Evolutionary conservation across 495 filamentous ascomycete species (phyloP), one percentile per base, ranked within the genome.

Genomic region (Margaritispora aquatica): DNA sequence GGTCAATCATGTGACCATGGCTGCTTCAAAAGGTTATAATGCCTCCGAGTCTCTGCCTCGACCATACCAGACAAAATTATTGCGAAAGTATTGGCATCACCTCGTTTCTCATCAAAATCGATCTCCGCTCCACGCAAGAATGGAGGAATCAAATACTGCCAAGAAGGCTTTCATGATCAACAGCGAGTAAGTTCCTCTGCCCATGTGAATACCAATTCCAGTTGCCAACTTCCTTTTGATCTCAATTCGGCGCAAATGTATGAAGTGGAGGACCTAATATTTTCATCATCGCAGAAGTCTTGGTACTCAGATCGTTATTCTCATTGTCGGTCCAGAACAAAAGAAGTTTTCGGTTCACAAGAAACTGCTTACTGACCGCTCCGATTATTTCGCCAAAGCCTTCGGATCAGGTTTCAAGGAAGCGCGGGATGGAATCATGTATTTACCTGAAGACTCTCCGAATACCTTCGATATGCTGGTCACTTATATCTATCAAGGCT

Each of bases 361-460:
- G 57, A 47, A 54, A 21, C 50, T 53, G 15, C 29, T 59, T 23
- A 44, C 48, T 24, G 24, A 54, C 13, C 22, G 46, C 17, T 47
- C 29, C 8, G 21, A 53, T 0, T 59, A 2, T n/a, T 46, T 59
- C 38, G 13, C 31, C 1, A 47, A 46, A 23, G 34, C 31, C 1
- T 59, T 59, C 21, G 31, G 53, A 34, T 34, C 29, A 5, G 29
- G 29, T 26, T 54, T 54, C 41, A 46, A 59, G 49, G 57, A 59
- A 47, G 50, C 48, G 11, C 20, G 1, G 4, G 48, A 44, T 13
- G 15, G 21, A 5, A 34, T 13, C 19, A 46, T 53, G 21, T 53
- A 52, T 19, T 26, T 58, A 17, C n/a, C 26, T 11, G 46, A 57
- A 10, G 36, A 57, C 8, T 17, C 24, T 47, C 2, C 31, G 15